Evolutionary conservation across 352 stramenopile species (phyloP).

Genomic region (Globisporangium parvum): DNA sequence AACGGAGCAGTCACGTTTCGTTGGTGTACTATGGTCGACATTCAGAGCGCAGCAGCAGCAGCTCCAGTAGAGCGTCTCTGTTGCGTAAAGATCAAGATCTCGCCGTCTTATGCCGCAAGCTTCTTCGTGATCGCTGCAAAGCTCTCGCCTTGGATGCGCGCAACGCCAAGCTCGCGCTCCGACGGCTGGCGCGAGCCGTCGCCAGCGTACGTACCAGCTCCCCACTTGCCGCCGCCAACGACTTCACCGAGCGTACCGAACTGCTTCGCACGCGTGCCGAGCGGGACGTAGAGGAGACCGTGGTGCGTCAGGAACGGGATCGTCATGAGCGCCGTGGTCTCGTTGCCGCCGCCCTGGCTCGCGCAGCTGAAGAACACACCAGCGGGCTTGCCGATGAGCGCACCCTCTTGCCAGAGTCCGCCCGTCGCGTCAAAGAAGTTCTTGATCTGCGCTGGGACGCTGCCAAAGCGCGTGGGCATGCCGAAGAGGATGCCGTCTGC

Average conservation of each 20-base stretch:
- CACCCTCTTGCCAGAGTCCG: slow-evolving; percentile 50
- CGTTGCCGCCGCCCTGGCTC: slow-evolving; percentile 67
- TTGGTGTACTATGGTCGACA: too few species aligned
- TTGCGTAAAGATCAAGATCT: too few species aligned
- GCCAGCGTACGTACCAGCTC: slow-evolving; percentile 54
- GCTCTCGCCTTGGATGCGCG: too few species aligned
- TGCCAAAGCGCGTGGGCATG: slow-evolving; percentile 65
- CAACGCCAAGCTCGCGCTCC: slow-evolving; percentile 44
- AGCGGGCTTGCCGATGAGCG: slow-evolving; percentile 63
- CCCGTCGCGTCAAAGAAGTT: slow-evolving; percentile 67
- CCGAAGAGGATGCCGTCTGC: slow-evolving; percentile 84
- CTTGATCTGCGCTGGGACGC: slow-evolving; percentile 54
- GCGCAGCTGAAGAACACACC: slow-evolving; percentile 64
- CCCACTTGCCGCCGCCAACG: slow-evolving; percentile 46
- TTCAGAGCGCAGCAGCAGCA: too few species aligned
- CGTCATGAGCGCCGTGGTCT: slow-evolving; percentile 62
- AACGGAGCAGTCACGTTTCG: too few species aligned
- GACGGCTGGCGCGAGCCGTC: slow-evolving; percentile 60
- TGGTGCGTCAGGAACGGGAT: slow-evolving; percentile 72
- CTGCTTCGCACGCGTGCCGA: slow-evolving; percentile 32
- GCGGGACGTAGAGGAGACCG: slow-evolving; percentile 76
- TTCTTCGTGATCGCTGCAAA: too few species aligned
- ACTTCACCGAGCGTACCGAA: slow-evolving; percentile 44
- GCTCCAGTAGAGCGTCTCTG: too few species aligned
- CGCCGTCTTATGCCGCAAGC: too few species aligned